These are phyloP conservation scores for Crassisporium funariophilum DNA, from an alignment of 768 basidiomycete genomes.

Conservation along the genomic window DNA sequence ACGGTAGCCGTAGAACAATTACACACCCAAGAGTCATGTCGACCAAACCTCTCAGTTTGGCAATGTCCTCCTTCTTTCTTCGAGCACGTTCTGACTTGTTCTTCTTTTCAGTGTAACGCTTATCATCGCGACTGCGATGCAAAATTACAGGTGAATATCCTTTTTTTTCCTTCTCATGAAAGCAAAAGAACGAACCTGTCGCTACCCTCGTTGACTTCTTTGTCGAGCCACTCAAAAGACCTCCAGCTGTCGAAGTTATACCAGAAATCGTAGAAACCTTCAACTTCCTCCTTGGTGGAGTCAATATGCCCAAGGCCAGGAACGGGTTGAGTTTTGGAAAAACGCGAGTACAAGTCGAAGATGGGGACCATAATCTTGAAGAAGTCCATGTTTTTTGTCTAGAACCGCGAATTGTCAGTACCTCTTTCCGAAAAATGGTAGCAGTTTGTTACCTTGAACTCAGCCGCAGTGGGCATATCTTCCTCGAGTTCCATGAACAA, in stretches of 20 bases:
- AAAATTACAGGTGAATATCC: not conserved
- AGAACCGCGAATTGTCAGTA: not conserved
- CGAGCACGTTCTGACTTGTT: constrained; percentile 97
- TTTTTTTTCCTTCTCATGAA: not conserved
- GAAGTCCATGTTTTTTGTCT: constrained; percentile 63
- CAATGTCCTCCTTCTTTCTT: constrained; percentile 96
- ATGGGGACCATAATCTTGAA: constrained; percentile 77
- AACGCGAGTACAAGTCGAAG: constrained; percentile 90
- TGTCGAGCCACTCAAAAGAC: constrained; percentile 96
- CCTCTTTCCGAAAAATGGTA: not conserved
- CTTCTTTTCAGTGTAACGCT: constrained; percentile 99
- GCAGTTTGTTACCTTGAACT: constrained; percentile 52
- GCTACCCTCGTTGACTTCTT: constrained; percentile 97
- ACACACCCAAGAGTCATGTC: constrained; percentile 71
- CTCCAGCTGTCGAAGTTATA: constrained; percentile 99
- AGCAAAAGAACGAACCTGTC: constrained; percentile 65
- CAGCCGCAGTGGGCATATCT: constrained; percentile 68
- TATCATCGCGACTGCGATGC: constrained; percentile 84
- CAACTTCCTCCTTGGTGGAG: constrained; percentile 79
- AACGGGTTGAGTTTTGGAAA: constrained; percentile 84
- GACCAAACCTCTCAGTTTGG: constrained; percentile 83
- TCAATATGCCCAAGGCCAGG: constrained; percentile 74
- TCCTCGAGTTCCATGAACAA: constrained; percentile 71
- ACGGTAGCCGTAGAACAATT: not conserved
- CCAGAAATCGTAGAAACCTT: constrained; percentile 98